These are phyloP conservation scores for Fallopia convolvulus DNA, from an alignment of 148 eudicot species.

Conservation along the genomic window DNA sequence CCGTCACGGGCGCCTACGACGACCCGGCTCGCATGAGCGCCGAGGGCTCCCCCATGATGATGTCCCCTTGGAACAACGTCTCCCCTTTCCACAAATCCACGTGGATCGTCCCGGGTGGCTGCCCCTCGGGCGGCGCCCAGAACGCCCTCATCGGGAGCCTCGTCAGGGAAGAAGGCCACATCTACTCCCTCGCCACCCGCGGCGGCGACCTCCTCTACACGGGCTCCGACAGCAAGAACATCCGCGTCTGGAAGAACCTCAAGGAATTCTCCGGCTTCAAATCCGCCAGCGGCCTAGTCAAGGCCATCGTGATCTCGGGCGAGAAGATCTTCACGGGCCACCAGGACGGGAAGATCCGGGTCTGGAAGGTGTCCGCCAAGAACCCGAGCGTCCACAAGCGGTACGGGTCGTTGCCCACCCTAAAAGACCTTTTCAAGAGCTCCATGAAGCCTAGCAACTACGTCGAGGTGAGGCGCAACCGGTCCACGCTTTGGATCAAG, in stretches of 20 bases:
- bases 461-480: slow-evolving; percentile 25
- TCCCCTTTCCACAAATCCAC: slow-evolving; percentile 36
- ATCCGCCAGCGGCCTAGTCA: slow-evolving; percentile 42
- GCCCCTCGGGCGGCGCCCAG: slow-evolving; percentile 22
- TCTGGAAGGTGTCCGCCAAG: slow-evolving; percentile 25
- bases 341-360: slow-evolving; percentile 35
- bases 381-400: slow-evolving; percentile 5
- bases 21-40: slow-evolving; percentile 9
- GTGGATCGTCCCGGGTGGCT: slow-evolving; percentile 21
- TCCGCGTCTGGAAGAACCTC: slow-evolving; percentile 46
- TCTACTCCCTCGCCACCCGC: slow-evolving; percentile 40
- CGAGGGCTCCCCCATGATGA: slow-evolving; percentile 17
- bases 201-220: slow-evolving; percentile 32
- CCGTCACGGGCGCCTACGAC: background rate
- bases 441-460: slow-evolving; percentile 46
- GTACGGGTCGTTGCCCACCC: background rate
- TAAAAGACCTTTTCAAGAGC: slow-evolving; percentile 22
- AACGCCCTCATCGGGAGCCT: slow-evolving; percentile 28
- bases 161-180: slow-evolving; percentile 34
- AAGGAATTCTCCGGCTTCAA: slow-evolving; percentile 49
- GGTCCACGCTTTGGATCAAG: background rate
- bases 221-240: slow-evolving; percentile 22
- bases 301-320: slow-evolving; percentile 38
- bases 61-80: slow-evolving; percentile 22
- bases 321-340: slow-evolving; percentile 31